Evolutionary conservation across 768 basidiomycete genomes (phyloP).

Genomic region (Macrolepiota dolichaula): DNA sequence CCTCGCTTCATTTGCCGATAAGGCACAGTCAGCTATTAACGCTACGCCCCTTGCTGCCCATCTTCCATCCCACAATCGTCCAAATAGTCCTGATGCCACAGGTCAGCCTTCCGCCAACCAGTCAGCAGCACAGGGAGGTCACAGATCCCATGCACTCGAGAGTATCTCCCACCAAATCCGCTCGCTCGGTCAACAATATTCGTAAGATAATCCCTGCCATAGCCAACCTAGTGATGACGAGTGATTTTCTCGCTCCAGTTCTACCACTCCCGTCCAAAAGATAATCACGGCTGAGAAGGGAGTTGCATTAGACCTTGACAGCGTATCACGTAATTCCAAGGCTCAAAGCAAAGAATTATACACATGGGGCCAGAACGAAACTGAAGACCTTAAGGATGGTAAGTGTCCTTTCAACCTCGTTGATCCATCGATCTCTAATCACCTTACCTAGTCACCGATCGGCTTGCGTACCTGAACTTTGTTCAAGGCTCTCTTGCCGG

Average conservation of each 20-base stretch:
- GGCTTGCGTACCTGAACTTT: constrained; percentile 80
- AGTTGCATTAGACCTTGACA: constrained; percentile 71
- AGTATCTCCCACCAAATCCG: constrained; percentile 71
- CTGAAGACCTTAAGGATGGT: constrained; percentile 77
- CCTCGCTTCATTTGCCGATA: constrained; percentile 67
- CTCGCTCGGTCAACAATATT: constrained; percentile 70
- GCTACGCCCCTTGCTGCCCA: constrained; percentile 57
- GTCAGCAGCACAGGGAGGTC: constrained; percentile 36
- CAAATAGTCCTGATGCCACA: constrained; percentile 33
- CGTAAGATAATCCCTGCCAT: constrained; percentile 34
- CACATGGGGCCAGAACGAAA: constrained; percentile 75
- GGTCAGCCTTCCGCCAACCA: constrained; percentile 40
- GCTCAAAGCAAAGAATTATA: constrained; percentile 82
- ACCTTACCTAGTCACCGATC: constrained; percentile 58
- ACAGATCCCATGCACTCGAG: constrained; percentile 56
- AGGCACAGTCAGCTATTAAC: constrained; percentile 70
- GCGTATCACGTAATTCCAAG: constrained; percentile 61
- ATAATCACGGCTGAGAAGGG: constrained; percentile 80
- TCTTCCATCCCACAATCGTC: constrained; percentile 34
- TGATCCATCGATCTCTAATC: constrained; percentile 12
- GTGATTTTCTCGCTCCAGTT: constrained; percentile 27
- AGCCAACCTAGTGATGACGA: constrained; percentile 9
- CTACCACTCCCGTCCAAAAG: constrained; percentile 67
- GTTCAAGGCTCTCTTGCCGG: constrained; percentile 65
- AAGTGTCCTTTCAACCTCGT: constrained; percentile 14